phyloP scores from a whole-genome alignment of 106 monocot genomes.

The Phalaenopsis aphrodite region DNA sequence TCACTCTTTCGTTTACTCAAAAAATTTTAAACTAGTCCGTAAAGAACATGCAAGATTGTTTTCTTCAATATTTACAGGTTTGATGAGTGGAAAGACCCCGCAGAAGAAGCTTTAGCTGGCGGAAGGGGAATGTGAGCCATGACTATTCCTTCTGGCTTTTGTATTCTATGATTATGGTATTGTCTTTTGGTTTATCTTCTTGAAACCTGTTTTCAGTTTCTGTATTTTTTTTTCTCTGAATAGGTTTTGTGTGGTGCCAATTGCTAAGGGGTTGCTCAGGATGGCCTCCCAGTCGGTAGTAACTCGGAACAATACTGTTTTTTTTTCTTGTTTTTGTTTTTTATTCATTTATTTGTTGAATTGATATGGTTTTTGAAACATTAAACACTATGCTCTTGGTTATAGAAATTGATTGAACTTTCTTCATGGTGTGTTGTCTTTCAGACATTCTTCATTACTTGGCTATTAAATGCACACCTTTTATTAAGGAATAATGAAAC shows the following conservation, averaged over 20 bases:
- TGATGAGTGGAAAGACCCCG: slow-evolving; percentile 76
- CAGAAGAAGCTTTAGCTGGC: slow-evolving; percentile 60
- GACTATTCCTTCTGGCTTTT: not conserved
- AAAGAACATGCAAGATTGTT: not conserved
- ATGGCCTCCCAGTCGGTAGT: slow-evolving; percentile 24
- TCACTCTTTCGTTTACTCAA: slow-evolving; percentile 8
- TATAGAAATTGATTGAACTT: not conserved
- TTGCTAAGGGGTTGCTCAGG: slow-evolving; percentile 27
- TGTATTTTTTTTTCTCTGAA: not conserved
- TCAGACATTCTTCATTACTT: too few relatives aligned
- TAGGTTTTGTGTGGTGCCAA: slow-evolving; percentile 58
- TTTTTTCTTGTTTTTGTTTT: too few relatives aligned
- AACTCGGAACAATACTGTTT: not conserved
- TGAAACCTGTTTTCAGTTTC: not conserved
- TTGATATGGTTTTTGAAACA: not conserved
- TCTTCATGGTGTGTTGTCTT: not conserved
- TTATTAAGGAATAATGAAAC: too few relatives aligned
- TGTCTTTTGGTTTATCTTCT: not conserved
- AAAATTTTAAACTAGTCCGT: not conserved
- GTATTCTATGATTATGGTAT: not conserved
- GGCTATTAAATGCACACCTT: not conserved
- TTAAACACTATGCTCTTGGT: not conserved
- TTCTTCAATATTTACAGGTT: slow-evolving; percentile 22
- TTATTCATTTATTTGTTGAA: not conserved
- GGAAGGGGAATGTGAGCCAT: slow-evolving; percentile 64